Conservation (phyloP, 2,329 filamentous ascomycete genomes). For the Colletotrichum sp. region DNA sequence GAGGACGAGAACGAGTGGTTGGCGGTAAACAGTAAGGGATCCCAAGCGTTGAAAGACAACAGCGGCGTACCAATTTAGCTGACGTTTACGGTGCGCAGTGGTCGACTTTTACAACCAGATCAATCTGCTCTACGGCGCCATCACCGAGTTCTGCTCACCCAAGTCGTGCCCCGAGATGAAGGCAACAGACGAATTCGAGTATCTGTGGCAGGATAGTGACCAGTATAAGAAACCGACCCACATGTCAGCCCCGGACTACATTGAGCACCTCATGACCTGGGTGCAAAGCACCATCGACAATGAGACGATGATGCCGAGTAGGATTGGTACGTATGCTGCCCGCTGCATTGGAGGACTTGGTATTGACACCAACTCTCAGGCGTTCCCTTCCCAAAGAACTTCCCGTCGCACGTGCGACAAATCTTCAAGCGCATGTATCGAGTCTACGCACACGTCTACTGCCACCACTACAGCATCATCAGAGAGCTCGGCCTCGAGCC, state of each 20-base stretch:
- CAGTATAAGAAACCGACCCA: slow-evolving; percentile 96
- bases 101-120: slow-evolving; percentile 99
- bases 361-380: slow-evolving; percentile 49
- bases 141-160: slow-evolving; percentile 98
- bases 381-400: slow-evolving; percentile 93
- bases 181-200: slow-evolving; percentile 99
- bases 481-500: slow-evolving; percentile 94
- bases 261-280: slow-evolving; percentile 97
- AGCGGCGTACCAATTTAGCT: slow-evolving; percentile 21
- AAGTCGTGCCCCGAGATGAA: slow-evolving; percentile 99
- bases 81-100: slow-evolving; percentile 59
- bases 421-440: slow-evolving; percentile 99
- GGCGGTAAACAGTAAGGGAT: slow-evolving; percentile 85
- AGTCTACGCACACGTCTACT: slow-evolving; percentile 99
- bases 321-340: slow-evolving; percentile 66
- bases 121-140: slow-evolving; percentile 97
- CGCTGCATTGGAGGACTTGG: too few species aligned
- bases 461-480: slow-evolving; percentile 97
- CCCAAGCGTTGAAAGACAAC: not conserved
- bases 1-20: slow-evolving; percentile 99
- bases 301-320: slow-evolving; percentile 91
- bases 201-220: slow-evolving; percentile 97
- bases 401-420: slow-evolving; percentile 85
- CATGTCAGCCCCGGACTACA: slow-evolving; percentile 96
- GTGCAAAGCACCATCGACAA: slow-evolving; percentile 96